Evolutionary conservation across 2,329 filamentous ascomycete genomes (phyloP), one percentile per base, ranked within the genome.

Genomic region (Cercospora sp.): DNA sequence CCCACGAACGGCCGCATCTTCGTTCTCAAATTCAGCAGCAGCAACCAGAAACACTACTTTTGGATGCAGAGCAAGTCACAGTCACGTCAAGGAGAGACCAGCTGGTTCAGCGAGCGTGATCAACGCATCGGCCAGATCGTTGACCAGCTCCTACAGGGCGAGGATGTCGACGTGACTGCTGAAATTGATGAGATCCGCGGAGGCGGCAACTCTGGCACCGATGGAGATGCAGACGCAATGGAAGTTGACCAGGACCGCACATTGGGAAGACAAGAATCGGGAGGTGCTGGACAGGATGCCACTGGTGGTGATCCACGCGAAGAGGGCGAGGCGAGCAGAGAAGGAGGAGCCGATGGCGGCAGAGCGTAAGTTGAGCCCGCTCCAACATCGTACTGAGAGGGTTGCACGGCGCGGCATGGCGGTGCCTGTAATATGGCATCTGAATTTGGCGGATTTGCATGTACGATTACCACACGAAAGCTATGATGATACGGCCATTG

Each of bases 1-100:
- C 85, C 86, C 18, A 89, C 86, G 16, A 93, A 96, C 78, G 96
- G 94, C 73, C 92, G 95, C 75, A 90, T 99, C 79, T 97, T 94
- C 79, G 90, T 91, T 67, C 89, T 99, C 77, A 97, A 97, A 81
- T 99, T 99, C 83, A 88, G 87, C 31, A 97, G 94, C 12, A 97
- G 93, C 71, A 95, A 93, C 67, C 90, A 96, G 80, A 89, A 94
- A 76, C 87, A 98, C 81, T 86, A 97, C 68, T 99, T 98, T 84
- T 99, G 94, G 94, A 84, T 99, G 77, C 95, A 99, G 82, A 95
- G 93, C 31, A 94, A 94, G 81, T 87, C 90, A 33, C 93, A 97
- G 81, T 88, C 88, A 77, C 86, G 83, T 72, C 86, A 82, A 78
- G 90, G 84, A 61, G 89, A 94, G 73, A 83, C 89, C 7, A 89